These are phyloP conservation scores for Trypanosoma congolense DNA, from an alignment of 208 protist genomes.

Conservation along the genomic window DNA sequence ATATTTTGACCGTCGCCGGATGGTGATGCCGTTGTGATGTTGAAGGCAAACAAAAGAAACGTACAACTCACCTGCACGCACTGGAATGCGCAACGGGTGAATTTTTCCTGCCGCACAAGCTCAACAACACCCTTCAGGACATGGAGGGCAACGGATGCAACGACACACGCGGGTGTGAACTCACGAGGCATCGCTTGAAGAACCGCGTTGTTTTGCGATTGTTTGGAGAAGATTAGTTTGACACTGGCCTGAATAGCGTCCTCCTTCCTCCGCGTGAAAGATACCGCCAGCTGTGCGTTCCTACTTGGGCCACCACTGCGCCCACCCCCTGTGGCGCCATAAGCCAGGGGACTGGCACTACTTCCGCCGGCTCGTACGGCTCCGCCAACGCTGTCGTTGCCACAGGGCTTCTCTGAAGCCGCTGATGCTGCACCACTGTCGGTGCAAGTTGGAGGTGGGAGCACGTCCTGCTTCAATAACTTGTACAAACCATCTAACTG, in stretches of 20 bases:
- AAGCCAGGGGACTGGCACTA: slow-evolving; percentile 18
- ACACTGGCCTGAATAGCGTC: slow-evolving; percentile 60
- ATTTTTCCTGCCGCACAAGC: slow-evolving; percentile 32
- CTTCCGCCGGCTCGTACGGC: too few species aligned
- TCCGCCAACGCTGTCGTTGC: slow-evolving; percentile 6
- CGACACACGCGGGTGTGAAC: slow-evolving; percentile 25
- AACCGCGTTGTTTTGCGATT: slow-evolving; percentile 25
- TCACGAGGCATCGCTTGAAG: slow-evolving; percentile 41
- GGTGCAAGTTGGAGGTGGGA: background rate
- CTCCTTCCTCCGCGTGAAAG: slow-evolving; percentile 50
- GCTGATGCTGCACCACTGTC: background rate
- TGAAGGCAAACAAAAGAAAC: slow-evolving; percentile 56
- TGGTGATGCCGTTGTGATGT: slow-evolving; percentile 14
- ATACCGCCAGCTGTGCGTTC: slow-evolving; percentile 16
- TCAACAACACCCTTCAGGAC: slow-evolving; percentile 67
- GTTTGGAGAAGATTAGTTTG: slow-evolving; percentile 55
- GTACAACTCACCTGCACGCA: slow-evolving; percentile 61
- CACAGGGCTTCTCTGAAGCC: slow-evolving; percentile 4
- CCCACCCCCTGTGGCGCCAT: slow-evolving; percentile 20
- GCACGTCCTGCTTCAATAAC: slow-evolving; percentile 19
- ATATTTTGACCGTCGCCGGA: background rate
- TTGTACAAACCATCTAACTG: slow-evolving; percentile 42
- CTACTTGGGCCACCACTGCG: slow-evolving; percentile 14
- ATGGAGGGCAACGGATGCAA: slow-evolving; percentile 55
- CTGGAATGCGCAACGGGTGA: slow-evolving; percentile 44